Percentiles rank a stretch among this genome's conserved stretches.
These are phyloP conservation scores for Nepenthes alata DNA, from an alignment of 179 eudicot species.

Conservation along the genomic window DNA sequence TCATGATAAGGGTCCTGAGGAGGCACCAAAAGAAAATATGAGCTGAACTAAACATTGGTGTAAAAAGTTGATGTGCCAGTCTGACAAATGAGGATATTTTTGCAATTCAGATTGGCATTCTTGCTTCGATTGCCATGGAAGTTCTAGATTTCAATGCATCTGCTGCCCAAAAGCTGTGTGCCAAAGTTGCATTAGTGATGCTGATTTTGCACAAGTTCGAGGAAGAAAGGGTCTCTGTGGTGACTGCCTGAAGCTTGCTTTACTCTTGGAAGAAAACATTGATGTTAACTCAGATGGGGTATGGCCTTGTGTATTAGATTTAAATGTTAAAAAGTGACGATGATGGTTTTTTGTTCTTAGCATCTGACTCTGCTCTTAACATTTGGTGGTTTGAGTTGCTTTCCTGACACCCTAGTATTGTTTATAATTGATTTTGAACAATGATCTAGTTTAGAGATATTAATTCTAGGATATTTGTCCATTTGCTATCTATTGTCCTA, in stretches of 20 bases:
- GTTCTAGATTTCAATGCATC: constrained; percentile 40
- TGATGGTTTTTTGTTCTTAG: too few species aligned
- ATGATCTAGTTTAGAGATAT: too few species aligned
- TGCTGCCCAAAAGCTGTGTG: constrained; percentile 70
- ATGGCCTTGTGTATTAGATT: neutral
- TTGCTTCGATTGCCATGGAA: constrained; percentile 41
- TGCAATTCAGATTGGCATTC: constrained; percentile 52
- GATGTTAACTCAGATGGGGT: constrained; percentile 81
- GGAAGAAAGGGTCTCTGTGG: constrained; percentile 62
- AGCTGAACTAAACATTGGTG: too few species aligned
- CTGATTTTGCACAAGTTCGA: constrained; percentile 32
- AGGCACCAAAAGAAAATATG: too few species aligned
- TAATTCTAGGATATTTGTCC: too few species aligned
- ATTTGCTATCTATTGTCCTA: too few species aligned
- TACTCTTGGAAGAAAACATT: constrained; percentile 64
- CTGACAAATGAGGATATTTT: neutral
- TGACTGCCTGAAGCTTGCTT: constrained; percentile 67
- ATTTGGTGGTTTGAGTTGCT: neutral
- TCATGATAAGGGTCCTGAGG: too few species aligned
- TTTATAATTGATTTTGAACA: too few species aligned
- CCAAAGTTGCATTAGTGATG: constrained; percentile 29
- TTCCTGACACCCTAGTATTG: too few species aligned
- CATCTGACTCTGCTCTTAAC: neutral
- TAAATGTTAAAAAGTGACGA: too few species aligned
- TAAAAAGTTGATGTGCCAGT: too few species aligned